phyloP scores from a whole-genome alignment of 306 rosid genomes.

The Benincasa hispida region DNA sequence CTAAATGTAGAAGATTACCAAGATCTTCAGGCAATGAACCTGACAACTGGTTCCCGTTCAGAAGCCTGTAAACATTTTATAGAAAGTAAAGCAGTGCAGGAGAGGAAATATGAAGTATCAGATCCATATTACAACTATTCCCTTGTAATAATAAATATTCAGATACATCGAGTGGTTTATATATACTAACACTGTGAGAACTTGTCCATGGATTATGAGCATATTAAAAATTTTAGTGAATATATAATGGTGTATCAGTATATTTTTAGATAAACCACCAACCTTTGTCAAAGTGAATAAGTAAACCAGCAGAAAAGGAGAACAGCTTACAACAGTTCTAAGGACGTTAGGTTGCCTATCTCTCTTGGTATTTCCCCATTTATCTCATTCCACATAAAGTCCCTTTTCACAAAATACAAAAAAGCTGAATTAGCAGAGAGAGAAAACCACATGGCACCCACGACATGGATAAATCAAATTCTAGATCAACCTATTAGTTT shows the following conservation, averaged over 20 bases:
- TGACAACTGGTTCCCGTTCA: conserved; percentile 65
- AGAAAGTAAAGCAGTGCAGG: not conserved
- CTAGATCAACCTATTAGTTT: not conserved
- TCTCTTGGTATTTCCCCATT: conserved; percentile 78
- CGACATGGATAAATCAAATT: not conserved
- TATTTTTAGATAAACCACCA: not conserved
- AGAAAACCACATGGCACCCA: conserved; percentile 9
- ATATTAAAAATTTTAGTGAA: not conserved
- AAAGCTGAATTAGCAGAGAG: conserved; percentile 19
- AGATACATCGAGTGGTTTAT: not conserved
- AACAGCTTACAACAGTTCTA: conserved; percentile 67
- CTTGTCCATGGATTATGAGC: not conserved
- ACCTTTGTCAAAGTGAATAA: not conserved
- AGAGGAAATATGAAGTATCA: not conserved
- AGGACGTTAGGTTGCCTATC: conserved; percentile 55
- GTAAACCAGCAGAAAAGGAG: conserved; percentile 4
- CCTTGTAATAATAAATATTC: not conserved
- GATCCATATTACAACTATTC: not conserved
- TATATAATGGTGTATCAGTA: not conserved
- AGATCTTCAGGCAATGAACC: conserved; percentile 78
- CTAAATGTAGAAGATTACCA: conserved; percentile 56
- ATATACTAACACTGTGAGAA: not conserved
- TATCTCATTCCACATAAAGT: conserved; percentile 82
- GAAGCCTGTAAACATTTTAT: conserved; percentile 36
- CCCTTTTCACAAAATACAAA: conserved; percentile 36